These are phyloP conservation scores for Phytophthora megakarya DNA, from an alignment of 352 stramenopile genomes.

Conservation along the genomic window DNA sequence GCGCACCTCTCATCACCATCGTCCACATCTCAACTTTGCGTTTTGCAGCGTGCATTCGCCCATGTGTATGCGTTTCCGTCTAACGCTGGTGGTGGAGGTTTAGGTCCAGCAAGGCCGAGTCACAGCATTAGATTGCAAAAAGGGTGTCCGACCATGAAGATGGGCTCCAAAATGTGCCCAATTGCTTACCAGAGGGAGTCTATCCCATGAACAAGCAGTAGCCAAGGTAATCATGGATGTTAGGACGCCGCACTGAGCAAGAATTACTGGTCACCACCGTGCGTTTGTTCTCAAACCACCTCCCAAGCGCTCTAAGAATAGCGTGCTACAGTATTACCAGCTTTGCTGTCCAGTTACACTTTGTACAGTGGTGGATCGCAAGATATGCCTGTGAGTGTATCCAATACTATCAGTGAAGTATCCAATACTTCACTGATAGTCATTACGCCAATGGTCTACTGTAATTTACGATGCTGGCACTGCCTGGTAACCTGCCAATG, in stretches of 20 bases:
- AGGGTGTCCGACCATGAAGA: neutral
- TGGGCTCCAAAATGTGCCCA: constrained; percentile 1
- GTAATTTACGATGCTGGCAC: no score
- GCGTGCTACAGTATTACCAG: no score
- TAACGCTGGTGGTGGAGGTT: neutral
- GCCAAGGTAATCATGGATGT: neutral
- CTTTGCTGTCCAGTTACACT: no score
- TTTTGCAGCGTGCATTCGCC: constrained; percentile 4
- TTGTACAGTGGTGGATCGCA: no score
- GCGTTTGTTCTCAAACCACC: no score
- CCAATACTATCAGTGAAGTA: no score
- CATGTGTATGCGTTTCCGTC: constrained; percentile 17
- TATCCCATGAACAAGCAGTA: constrained; percentile 1
- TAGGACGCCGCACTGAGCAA: neutral
- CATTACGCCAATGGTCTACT: no score
- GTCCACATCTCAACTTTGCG: constrained; percentile 4
- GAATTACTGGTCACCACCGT: neutral
- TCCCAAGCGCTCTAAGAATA: no score
- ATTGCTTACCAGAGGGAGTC: constrained; percentile 7
- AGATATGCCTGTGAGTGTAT: no score
- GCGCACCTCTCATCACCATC: constrained; percentile 2
- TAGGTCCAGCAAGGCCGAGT: constrained; percentile 24
- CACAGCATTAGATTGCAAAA: constrained; percentile 10
- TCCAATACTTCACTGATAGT: no score
- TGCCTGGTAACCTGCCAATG: no score